These are phyloP conservation scores for Albugo candida DNA, from an alignment of 352 stramenopile species.

Conservation along the genomic window DNA sequence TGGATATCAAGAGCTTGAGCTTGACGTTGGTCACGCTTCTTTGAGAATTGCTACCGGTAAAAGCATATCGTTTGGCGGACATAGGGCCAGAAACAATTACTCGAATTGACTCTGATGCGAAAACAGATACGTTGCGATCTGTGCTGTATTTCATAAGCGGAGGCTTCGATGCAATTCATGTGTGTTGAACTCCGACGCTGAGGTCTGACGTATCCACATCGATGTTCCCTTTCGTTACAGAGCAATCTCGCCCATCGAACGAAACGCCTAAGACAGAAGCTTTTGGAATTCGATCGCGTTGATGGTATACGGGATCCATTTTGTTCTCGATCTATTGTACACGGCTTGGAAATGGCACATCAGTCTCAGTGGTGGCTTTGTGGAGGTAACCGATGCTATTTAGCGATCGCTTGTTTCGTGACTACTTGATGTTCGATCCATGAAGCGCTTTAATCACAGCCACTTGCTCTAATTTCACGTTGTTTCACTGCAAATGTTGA, in stretches of 20 bases:
- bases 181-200: slow-evolving; percentile 21
- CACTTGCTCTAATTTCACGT: slow-evolving; percentile 41
- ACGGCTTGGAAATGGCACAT: slow-evolving; percentile 73
- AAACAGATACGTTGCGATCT: neutral
- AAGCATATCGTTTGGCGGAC: too few species aligned
- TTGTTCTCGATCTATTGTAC: slow-evolving; percentile 70
- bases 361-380: slow-evolving; percentile 19
- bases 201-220: slow-evolving; percentile 25
- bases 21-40: too few species aligned
- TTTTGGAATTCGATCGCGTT: slow-evolving; percentile 7
- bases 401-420: slow-evolving; percentile 17
- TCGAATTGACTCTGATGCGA: too few species aligned
- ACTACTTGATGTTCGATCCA: slow-evolving; percentile 85
- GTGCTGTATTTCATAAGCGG: slow-evolving; percentile 28
- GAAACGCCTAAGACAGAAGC: neutral
- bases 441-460: slow-evolving; percentile 77
- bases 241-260: neutral
- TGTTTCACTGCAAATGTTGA: slow-evolving; percentile 49
- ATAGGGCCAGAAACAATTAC: too few species aligned
- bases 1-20: too few species aligned
- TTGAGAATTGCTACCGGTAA: too few species aligned
- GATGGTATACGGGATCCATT: slow-evolving; percentile 39
- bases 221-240: slow-evolving; percentile 9
- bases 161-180: slow-evolving; percentile 26
- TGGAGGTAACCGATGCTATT: neutral